A percentile compares a stretch with the other conserved stretches of the same genome.
These are phyloP conservation scores for Ustilago trichophora DNA, from an alignment of 1,284 basidiomycete genomes.

Conservation along the genomic window DNA sequence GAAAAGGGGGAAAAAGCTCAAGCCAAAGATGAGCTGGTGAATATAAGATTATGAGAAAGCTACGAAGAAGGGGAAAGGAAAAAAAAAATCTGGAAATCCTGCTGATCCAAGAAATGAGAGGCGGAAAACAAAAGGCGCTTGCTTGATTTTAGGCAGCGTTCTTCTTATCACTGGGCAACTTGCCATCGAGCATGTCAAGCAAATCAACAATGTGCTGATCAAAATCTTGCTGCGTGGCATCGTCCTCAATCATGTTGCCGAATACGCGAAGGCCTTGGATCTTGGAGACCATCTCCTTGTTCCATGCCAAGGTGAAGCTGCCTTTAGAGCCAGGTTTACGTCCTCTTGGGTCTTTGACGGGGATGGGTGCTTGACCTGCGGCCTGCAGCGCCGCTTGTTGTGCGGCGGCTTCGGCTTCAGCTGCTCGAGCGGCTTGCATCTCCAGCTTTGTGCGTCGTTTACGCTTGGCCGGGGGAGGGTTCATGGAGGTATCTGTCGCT, in stretches of 20 bases:
- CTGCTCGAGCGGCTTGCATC: slow-evolving; percentile 30
- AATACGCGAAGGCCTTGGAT: slow-evolving; percentile 40
- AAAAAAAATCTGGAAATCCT: too few relatives aligned
- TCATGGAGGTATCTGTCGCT: slow-evolving; percentile 18
- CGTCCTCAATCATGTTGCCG: slow-evolving; percentile 47
- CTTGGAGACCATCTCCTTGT: slow-evolving; percentile 41
- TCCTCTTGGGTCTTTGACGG: slow-evolving; percentile 29
- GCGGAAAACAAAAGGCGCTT: too few relatives aligned
- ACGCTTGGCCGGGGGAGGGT: slow-evolving; percentile 28
- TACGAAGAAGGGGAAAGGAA: too few relatives aligned
- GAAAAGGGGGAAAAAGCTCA: too few relatives aligned
- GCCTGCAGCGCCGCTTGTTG: slow-evolving; percentile 30
- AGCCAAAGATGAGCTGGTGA: too few relatives aligned
- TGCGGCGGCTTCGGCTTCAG: slow-evolving; percentile 21
- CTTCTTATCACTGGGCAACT: slow-evolving; percentile 27
- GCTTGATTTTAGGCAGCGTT: too few relatives aligned
- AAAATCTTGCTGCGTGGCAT: slow-evolving; percentile 44
- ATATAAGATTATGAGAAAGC: slow-evolving; percentile 8
- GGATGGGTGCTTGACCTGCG: slow-evolving; percentile 25
- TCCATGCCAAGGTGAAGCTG: slow-evolving; percentile 36
- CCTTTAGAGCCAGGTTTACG: slow-evolving; percentile 23
- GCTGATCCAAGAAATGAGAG: too few relatives aligned
- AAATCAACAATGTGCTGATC: slow-evolving; percentile 29
- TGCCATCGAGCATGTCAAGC: slow-evolving; percentile 40
- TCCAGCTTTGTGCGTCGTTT: slow-evolving; percentile 37